Evolutionary conservation across 352 stramenopile genomes (phyloP).

Genomic region (Globisporangium paroecandrum): DNA sequence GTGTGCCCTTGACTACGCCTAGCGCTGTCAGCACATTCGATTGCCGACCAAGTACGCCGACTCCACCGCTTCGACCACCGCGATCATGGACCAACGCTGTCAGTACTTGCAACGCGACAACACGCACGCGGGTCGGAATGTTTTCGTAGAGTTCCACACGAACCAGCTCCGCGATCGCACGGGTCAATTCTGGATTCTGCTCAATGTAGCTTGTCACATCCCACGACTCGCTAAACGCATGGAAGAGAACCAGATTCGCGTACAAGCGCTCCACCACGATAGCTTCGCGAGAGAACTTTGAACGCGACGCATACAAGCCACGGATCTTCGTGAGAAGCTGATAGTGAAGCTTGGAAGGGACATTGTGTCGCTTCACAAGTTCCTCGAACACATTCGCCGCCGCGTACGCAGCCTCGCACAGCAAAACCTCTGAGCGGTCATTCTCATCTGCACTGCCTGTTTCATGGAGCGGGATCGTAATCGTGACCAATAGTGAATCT

Average conservation of each 20-base stretch:
- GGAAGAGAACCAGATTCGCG: conserved; percentile 70
- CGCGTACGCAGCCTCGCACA: conserved; percentile 20
- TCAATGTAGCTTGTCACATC: conserved; percentile 81
- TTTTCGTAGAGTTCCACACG: conserved; percentile 65
- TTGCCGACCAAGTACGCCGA: conserved; percentile 71
- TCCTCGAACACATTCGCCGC: conserved; percentile 45
- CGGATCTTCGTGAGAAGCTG: conserved; percentile 67
- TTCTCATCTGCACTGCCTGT: conserved; percentile 18
- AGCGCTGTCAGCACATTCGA: conserved; percentile 76
- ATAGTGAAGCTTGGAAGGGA: conserved; percentile 73
- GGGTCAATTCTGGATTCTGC: conserved; percentile 69
- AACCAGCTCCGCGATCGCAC: conserved; percentile 68
- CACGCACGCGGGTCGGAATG: conserved; percentile 52
- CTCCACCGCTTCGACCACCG: conserved; percentile 51
- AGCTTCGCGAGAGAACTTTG: conserved; percentile 34
- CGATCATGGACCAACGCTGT: conserved; percentile 80
- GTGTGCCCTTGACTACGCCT: conserved; percentile 72
- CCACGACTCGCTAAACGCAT: conserved; percentile 66
- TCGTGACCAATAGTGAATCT: conserved; percentile 33
- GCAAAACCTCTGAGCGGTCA: conserved; percentile 19
- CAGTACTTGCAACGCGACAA: conserved; percentile 67
- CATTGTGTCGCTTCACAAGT: conserved; percentile 46
- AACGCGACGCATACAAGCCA: conserved; percentile 33
- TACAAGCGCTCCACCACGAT: conserved; percentile 67
- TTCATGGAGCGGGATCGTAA: conserved; percentile 29